These are phyloP conservation scores for Pachysandra terminalis DNA, from an alignment of 164 flowering plant genomes.

Conservation along the genomic window DNA sequence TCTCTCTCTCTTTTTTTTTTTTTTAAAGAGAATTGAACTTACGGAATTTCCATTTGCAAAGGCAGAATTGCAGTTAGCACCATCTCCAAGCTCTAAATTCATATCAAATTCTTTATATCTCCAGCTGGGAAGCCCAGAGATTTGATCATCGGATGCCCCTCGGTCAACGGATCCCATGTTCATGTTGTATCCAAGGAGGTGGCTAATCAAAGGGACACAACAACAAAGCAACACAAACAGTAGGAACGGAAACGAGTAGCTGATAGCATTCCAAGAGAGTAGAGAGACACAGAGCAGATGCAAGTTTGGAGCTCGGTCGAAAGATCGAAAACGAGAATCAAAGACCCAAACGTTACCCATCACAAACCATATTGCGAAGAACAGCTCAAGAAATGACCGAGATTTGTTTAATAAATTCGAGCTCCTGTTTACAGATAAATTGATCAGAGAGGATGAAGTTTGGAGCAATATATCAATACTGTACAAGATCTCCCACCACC, in stretches of 20 bases:
- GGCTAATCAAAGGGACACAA: conserved; percentile 70
- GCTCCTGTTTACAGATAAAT: conserved; percentile 31
- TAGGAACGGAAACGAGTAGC: conserved; percentile 94
- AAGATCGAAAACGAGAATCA: conserved; percentile 70
- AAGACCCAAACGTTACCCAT: conserved; percentile 99
- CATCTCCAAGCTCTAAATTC: conserved; percentile 30
- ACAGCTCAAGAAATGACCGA: conserved; percentile 73
- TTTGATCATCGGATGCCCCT: conserved; percentile 90
- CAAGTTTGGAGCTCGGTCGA: conserved; percentile 65
- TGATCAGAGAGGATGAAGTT: neutral
- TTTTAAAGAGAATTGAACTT: conserved; percentile 15
- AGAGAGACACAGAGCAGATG: conserved; percentile 72
- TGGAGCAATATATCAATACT: too few relatives aligned
- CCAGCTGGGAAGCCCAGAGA: conserved; percentile 65
- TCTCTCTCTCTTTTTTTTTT: neutral
- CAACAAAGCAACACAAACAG: conserved; percentile 82
- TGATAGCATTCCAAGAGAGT: conserved; percentile 88
- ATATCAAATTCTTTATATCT: conserved; percentile 43
- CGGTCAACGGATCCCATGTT: conserved; percentile 59
- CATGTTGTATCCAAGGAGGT: conserved; percentile 84
- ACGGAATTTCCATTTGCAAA: conserved; percentile 41
- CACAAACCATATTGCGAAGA: conserved; percentile 98
- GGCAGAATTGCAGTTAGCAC: conserved; percentile 24
- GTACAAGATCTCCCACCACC: too few relatives aligned
- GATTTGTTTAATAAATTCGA: conserved; percentile 61